phyloP scores from a whole-genome alignment of 495 filamentous ascomycete genomes.

The Extremus antarcticus region DNA sequence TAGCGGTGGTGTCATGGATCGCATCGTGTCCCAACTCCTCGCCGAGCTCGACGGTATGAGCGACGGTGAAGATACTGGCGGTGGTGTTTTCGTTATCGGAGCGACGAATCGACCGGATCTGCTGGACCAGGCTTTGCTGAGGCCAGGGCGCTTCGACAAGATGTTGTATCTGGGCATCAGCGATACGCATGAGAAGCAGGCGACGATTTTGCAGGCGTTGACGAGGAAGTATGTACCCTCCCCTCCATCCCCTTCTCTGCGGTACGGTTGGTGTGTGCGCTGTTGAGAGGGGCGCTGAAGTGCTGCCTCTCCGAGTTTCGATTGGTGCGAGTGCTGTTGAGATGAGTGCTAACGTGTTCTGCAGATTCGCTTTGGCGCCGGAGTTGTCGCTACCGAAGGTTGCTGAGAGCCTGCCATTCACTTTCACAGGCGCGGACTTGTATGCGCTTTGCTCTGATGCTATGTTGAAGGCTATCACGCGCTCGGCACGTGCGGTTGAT shows the following conservation, averaged over 20 bases:
- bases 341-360: constrained; percentile 1
- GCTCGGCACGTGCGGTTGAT: constrained; percentile 76
- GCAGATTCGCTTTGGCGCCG: constrained; percentile 69
- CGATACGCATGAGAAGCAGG: constrained; percentile 93
- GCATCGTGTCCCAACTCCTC: constrained; percentile 89
- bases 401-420: constrained; percentile 75
- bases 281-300: not conserved
- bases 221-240: constrained; percentile 67
- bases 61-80: constrained; percentile 48
- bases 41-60: constrained; percentile 98
- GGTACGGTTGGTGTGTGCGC: no score
- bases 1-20: constrained; percentile 97
- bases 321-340: not conserved
- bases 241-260: not conserved
- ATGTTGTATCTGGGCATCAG: constrained; percentile 96
- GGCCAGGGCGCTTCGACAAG: constrained; percentile 94
- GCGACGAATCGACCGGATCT: constrained; percentile 93
- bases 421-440: constrained; percentile 92
- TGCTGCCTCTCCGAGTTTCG: no score
- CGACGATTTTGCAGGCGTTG: constrained; percentile 85
- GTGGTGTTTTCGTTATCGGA: constrained; percentile 94
- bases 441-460: constrained; percentile 95
- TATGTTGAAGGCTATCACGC: constrained; percentile 96
- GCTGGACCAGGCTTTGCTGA: constrained; percentile 78
- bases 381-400: constrained; percentile 62